Evolutionary conservation across 352 stramenopile genomes (phyloP), one percentile per base, ranked within the genome.

Genomic region (Lagenidium sp.): DNA sequence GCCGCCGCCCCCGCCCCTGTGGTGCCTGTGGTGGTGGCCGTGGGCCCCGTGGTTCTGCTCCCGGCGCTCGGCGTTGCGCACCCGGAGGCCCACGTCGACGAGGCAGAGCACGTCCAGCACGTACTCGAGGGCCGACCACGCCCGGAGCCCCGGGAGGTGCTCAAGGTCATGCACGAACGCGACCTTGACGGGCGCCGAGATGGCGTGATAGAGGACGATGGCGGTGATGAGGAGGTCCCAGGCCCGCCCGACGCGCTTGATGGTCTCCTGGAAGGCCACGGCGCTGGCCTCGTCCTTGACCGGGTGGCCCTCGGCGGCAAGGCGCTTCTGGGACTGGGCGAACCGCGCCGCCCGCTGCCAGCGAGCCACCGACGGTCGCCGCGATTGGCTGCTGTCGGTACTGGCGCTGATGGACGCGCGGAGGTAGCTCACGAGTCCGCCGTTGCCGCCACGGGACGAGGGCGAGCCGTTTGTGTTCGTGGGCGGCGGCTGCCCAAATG

Each of bases 171-270:
- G 39, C 2, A 56, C 62, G 21, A 82, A 85, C 18, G 59, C 79
- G 8, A 78, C 65, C 22, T 85, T 88, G 34, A 83, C 66, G 1
- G 71, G 68, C 0, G 57, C 65, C 16, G 64, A 40, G 2, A 77
- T 20, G 16, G 59, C 49, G 23, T 70, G 58, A 43, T 85, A 87
- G 0, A 71, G 26, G 6, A 61, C 50, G 15, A 75, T 47, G 16
- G 78, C 16, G 0, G 85, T 47, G 55, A 83, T 71, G 4, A 57
- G 1, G 1, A 76, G n/a, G 7, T 82, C 65, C 74, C 74, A 87
- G 0, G 32, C 13, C 18, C 72, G 74, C 7, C 51, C 59, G 5
- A 66, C 10, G 13, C 57, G 42, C 30, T 64, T 62, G 34, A 83
- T 41, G 11, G 73, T 19, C 19, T 29, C 41, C 8, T 71, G 44